Evolutionary conservation across 2,329 filamentous ascomycete species (phyloP).

Genomic region (Colletotrichum sp.): DNA sequence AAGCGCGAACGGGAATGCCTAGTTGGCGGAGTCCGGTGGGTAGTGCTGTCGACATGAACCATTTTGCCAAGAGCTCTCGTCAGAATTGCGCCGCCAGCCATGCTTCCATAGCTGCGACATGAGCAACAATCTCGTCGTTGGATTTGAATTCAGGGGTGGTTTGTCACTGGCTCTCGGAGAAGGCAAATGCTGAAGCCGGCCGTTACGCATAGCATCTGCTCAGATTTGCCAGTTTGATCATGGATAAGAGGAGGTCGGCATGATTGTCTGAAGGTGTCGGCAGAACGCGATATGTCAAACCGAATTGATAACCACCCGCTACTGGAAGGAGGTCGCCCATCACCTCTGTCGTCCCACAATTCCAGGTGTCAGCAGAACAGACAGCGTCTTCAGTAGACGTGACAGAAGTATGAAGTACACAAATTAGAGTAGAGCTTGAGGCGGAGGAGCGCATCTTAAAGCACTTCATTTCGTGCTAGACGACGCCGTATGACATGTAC

Average conservation of each 20-base stretch:
- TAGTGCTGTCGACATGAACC: background rate
- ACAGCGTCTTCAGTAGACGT: background rate
- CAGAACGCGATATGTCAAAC: background rate
- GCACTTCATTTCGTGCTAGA: background rate
- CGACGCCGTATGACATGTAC: background rate
- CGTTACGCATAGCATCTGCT: background rate
- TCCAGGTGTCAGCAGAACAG: background rate
- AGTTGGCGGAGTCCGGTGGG: background rate
- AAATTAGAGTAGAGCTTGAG: background rate
- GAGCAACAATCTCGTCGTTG: background rate
- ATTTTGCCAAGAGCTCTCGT: background rate
- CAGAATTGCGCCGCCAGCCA: background rate
- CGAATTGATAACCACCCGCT: background rate
- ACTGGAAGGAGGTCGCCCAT: background rate
- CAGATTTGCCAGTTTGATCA: background rate
- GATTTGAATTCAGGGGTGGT: background rate
- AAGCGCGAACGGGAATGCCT: background rate
- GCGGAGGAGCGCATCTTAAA: background rate
- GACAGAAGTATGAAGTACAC: background rate
- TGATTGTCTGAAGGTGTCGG: background rate
- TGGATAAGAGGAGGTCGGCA: background rate
- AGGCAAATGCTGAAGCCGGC: background rate
- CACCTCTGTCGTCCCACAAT: background rate
- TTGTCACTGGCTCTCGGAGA: background rate
- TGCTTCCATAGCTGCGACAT: background rate